Evolutionary conservation across 768 basidiomycete species (phyloP), one percentile per base, ranked within the genome.

Genomic region (Xerocomellus dryophilus): DNA sequence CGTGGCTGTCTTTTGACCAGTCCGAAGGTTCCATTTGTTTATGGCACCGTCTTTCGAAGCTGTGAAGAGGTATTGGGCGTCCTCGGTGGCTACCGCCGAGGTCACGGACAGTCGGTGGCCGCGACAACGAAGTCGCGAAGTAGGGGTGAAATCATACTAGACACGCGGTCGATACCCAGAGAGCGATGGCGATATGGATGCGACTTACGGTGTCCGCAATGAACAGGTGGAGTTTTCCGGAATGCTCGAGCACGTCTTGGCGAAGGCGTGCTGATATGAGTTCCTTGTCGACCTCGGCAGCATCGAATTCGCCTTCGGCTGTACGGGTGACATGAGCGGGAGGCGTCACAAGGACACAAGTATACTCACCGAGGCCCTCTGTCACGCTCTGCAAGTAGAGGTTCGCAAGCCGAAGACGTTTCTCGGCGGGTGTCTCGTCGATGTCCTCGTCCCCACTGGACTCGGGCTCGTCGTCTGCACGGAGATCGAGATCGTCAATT

Each of bases 251-350:
- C 6, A 96, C 93, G 73, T 98, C 96, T 68, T 93, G 85, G 68
- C 93, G 92, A 58, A 99, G 76, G 51, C 97, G 78, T 18, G 93
- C 80, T 41, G 90, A 90, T 57, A 99, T 90, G 57, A 98, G 77
- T 60, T 98, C 96, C 62, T 83, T 82, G 76, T 99, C 97, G 25
- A 98, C 85, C 61, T 98, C 95, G 2, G 91, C 94, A 5, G 97
- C 97, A 67, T 99, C 96, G 58, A 85, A 94, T 57, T 93, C 93
- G 32, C 89, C 91, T 23, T 94, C 94, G 54, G 85, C 92, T 62
- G 25, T 21, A 25, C 10, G 43, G 31, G 32, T 8, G 34, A 12
- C 31, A 52, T 55, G 36, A 65, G 46, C 4, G 9, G 7, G 8
- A 18, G 23, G 14, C 29, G 47, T 34, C 11, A 52, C 38, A 48